Base-by-base conservation (phyloP, 352 stramenopile species). In the Aphanomyces invadans region DNA sequence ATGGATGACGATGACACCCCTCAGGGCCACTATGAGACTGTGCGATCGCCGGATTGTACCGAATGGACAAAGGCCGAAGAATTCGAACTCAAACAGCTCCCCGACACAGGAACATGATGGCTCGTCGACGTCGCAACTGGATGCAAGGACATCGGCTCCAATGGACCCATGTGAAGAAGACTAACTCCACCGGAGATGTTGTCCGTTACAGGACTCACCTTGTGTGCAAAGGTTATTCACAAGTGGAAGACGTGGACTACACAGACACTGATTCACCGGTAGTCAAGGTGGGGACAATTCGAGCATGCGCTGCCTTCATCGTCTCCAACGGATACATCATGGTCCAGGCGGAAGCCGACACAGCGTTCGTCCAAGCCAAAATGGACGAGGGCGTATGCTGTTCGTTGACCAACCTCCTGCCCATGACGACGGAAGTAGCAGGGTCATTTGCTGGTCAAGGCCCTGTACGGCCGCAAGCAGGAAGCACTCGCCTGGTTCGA, bases 101-200 rank as follows among this genome's bases (percentile, higher is more conserved):
- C 10, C n/a, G 1, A 64, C 23, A 10, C 21, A 0, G 56, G 1
- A 21, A 64, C 56, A 9, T 64, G 44, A 31, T n/a, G 17, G 25
- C 44, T 52, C 19, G 56, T 38, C 12, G 29, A 52, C 26, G 28
- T 32, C 17, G 28, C 56, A 64, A 19, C 56, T 15, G 56, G 44
- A 11, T 31, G 56, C n/a, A 62, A 63, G 45, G 45, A 61, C 0
- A 75, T 77, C n/a, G 69, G 65, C 2, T 73, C 68, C 62, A 73
- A 1, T 81, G 74, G 68, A 63, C 76, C 0, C 80, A 79, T 38
- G 66, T 52, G 2, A 72, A 71, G 57, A 84, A 80, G 62, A 53
- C 59, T 23, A 71, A 81, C 48, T 61, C 72, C 45, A 7, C 62
- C 7, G 73, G 76, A 32, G 45, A 70, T 0, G 61, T 83, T 2